Base-by-base conservation (phyloP, 805 yeast genomes). In the Kazachstania viticola region DNA sequence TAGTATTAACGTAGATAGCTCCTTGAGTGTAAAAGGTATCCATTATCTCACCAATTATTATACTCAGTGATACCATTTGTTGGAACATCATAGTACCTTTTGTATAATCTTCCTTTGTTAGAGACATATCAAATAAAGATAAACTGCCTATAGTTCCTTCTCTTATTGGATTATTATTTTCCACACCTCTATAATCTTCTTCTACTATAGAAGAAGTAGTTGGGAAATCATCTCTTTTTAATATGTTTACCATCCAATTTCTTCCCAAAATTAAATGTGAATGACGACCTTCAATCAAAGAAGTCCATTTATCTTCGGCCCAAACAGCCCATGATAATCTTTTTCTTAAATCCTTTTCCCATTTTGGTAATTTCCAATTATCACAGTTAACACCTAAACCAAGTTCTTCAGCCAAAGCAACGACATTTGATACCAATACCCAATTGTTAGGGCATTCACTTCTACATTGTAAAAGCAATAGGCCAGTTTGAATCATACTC, bases 241-340 rank as follows among this genome's bases (percentile, higher is more conserved):
- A 65, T 25, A 71, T 64, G 29, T 69, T 64, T 4, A 87, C 91
- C 25, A 78, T 62, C 96, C 97, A 88, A 50, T 84, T 81, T 34
- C 67, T 59, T 3, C 75, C 78, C 34, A 73, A 64, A 14, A 75
- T 70, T 22, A 79, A 67, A 54, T 84, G 94, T 1, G 94, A 78
- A 2, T 95, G 94, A 27, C 95, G 64, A 0, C 87, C 73, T 48
- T 83, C 93, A 32, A 75, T 72, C 30, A 87, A 58, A 1, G 94
- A 64, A 8, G 79, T 67, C 97, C 97, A 88, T 51, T 87, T 84
- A 48, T 85, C 95, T 54, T 85, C 94, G 31, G 80, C 64, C 65
- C 74, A 88, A 1, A 85, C 91, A 0, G 96, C 96, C 97, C 98
- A 88, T 1, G 96, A 94, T 30, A 88, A 58, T 36, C 97, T 65